A percentile compares a stretch with the other conserved stretches of the same genome.
Conservation (phyloP, 441 rosid species). For the Omphalea diandra region DNA sequence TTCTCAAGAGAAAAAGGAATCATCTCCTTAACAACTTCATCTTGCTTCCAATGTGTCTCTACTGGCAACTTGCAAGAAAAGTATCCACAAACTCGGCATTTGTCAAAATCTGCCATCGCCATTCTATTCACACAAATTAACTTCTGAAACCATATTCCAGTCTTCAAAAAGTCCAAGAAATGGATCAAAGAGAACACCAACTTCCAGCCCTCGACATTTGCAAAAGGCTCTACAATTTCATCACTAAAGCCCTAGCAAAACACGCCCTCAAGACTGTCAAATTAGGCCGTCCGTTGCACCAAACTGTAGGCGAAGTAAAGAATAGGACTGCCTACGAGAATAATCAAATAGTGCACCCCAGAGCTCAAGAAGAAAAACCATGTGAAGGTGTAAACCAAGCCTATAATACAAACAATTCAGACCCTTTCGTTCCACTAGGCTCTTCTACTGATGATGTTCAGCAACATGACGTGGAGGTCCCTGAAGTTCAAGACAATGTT, state of each 20-base stretch:
- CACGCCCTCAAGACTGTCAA: conserved; percentile 37
- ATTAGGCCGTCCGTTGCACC: conserved; percentile 26
- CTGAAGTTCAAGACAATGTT: neutral
- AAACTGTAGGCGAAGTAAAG: neutral
- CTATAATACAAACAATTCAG: neutral
- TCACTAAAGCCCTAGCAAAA: conserved; percentile 27
- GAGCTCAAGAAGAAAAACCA: neutral
- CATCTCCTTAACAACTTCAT: no score
- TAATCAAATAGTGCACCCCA: conserved; percentile 7
- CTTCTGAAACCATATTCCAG: no score
- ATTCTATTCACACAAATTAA: neutral
- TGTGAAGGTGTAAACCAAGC: conserved; percentile 11
- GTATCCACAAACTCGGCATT: neutral
- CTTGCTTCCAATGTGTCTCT: conserved; percentile 7
- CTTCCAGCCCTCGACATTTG: conserved; percentile 34
- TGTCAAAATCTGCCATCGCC: neutral
- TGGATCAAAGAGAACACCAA: conserved; percentile 34
- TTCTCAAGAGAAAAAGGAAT: no score
- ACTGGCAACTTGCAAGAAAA: conserved; percentile 35
- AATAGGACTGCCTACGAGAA: neutral
- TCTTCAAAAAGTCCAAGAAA: conserved; percentile 7
- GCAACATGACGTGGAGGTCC: neutral
- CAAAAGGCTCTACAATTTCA: conserved; percentile 40
- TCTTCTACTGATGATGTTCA: neutral
- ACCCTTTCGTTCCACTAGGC: neutral